Percentiles rank a stretch among this genome's conserved stretches.
phyloP scores from a whole-genome alignment of 108 stramenopile genomes.

The Aurantiochytrium sp. region DNA sequence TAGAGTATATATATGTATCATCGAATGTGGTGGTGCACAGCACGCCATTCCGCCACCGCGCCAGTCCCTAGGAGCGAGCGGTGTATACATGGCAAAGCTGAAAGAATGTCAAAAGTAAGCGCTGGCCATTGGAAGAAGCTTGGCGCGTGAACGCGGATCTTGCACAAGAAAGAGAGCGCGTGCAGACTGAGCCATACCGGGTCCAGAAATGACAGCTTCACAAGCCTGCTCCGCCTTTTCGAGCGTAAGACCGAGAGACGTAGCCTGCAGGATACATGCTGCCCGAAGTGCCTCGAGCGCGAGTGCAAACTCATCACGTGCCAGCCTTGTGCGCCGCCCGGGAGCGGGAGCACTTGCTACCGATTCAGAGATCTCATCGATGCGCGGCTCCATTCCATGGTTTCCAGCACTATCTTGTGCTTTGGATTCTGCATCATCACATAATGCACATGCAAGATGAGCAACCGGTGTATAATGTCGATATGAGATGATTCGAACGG shows the following conservation, averaged over 20 bases:
- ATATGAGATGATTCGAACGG: neutral
- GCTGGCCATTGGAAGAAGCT: neutral
- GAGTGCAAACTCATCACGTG: neutral
- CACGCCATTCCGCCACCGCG: too few relatives aligned
- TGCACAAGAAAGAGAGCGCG: neutral
- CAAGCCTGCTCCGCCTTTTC: neutral
- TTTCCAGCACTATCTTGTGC: neutral
- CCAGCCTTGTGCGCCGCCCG: neutral
- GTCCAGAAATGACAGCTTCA: neutral
- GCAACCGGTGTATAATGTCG: neutral
- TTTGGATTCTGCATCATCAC: neutral
- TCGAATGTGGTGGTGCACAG: too few relatives aligned
- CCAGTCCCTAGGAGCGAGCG: too few relatives aligned
- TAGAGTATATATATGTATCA: too few relatives aligned
- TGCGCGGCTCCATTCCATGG: neutral
- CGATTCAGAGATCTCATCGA: neutral
- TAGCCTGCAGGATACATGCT: neutral
- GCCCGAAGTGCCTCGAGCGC: neutral
- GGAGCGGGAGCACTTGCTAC: too few relatives aligned
- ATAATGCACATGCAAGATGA: neutral
- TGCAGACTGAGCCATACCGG: neutral
- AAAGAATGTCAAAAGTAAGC: neutral
- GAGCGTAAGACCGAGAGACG: neutral
- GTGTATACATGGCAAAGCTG: too few relatives aligned
- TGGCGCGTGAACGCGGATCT: neutral